Evolutionary conservation across 306 rosid species (phyloP), one percentile per base, ranked within the genome.

Genomic region (Dalbergia oliveri): DNA sequence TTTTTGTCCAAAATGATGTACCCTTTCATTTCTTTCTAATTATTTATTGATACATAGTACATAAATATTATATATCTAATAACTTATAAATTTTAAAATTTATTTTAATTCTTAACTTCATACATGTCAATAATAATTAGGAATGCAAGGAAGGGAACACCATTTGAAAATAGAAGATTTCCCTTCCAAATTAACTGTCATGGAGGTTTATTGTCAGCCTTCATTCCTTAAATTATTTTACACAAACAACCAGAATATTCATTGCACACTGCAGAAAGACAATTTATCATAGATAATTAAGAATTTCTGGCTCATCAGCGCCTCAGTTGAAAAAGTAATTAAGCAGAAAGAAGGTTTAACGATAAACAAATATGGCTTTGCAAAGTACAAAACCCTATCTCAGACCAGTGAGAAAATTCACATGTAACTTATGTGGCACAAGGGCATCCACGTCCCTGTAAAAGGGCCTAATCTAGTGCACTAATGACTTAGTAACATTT

Each of bases 341-440:
- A 70, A 16, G 51, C 16, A 75, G 33, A 72, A 73, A 73, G 66
- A 65, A 53, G 60, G 53, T 54, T 73, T 23, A 45, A 23, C 11
- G 37, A 68, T 50, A 41, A 61, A 79, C 13, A 50, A 39, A 76
- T 45, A 71, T 64, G 61, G 59, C 77, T 76, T 76, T 68, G 53
- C 47, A 71, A 12, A 78, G 76, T 47, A 31, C 44, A 69, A 61
- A 57, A 2, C 31, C 54, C 78, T 18, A 23, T 81, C 68, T 73
- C 72, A 78, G 62, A 75, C 76, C 58, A 37, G 58, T 6, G 53
- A 79, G 88, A 74, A 86, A 82, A 76, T 74, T 81, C 70, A 81
- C 77, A 60, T 37, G 9, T 43, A 43, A 6, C 10, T 54, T 54
- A 19, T 69, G 49, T 62, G 51, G 47, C 61, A 78, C 61, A 78